phyloP scores from a whole-genome alignment of 371 early-diverging fungal genomes.

The Mucor irregularis region DNA sequence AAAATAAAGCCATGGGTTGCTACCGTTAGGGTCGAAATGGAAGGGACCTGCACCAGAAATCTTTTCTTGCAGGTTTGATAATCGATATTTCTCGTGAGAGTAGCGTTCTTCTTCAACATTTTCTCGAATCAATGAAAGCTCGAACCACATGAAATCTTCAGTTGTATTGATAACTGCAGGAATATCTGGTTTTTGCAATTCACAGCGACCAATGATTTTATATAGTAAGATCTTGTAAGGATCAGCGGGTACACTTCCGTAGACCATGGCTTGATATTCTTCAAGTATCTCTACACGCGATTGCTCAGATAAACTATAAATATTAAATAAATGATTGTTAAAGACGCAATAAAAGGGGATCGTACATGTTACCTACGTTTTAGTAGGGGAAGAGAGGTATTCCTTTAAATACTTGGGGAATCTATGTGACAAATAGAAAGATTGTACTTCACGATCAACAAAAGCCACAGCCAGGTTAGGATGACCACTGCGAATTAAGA shows the following conservation, averaged over 20 bases:
- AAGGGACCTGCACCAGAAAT: slow-evolving; percentile 62
- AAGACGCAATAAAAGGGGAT: slow-evolving; percentile 13
- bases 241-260: slow-evolving; percentile 58
- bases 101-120: slow-evolving; percentile 34
- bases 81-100: slow-evolving; percentile 55
- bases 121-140: slow-evolving; percentile 70
- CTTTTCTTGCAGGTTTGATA: slow-evolving; percentile 62
- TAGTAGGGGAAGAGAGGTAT: slow-evolving; percentile 54
- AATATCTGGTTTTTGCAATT: slow-evolving; percentile 61
- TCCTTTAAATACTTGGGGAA: slow-evolving; percentile 69
- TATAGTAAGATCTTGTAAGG: slow-evolving; percentile 87
- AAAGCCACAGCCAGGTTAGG: slow-evolving; percentile 64
- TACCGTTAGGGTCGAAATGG: slow-evolving; percentile 64
- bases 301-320: slow-evolving; percentile 39
- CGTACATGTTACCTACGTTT: neutral
- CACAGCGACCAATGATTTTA: slow-evolving; percentile 89
- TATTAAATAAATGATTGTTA: neutral
- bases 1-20: slow-evolving; percentile 79
- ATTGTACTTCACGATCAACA: slow-evolving; percentile 53
- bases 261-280: slow-evolving; percentile 60
- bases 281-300: slow-evolving; percentile 51
- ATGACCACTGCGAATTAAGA: slow-evolving; percentile 69
- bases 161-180: slow-evolving; percentile 64
- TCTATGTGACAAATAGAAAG: slow-evolving; percentile 47
- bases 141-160: slow-evolving; percentile 89